A percentile compares a stretch with the other conserved stretches of the same genome.
These are phyloP conservation scores for Coelastrella sp. DNA, from an alignment of 139 green algal genomes.

Conservation along the genomic window DNA sequence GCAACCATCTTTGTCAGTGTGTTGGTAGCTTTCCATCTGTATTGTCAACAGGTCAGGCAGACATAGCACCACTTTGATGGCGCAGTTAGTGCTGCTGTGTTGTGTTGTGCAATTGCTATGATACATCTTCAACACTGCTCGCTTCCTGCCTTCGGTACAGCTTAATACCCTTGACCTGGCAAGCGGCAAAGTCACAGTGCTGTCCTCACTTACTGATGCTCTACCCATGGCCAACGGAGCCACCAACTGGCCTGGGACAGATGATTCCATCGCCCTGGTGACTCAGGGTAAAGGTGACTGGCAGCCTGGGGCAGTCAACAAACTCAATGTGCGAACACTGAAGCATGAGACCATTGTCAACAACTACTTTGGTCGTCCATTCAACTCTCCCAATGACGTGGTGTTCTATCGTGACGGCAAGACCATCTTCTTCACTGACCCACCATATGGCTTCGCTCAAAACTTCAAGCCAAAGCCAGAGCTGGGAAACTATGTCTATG, in stretches of 20 bases:
- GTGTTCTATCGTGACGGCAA: slow-evolving; percentile 23
- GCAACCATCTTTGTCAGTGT: too few relatives aligned
- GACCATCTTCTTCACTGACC: slow-evolving; percentile 45
- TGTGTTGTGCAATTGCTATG: not conserved
- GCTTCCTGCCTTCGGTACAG: not conserved
- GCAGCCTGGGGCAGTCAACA: slow-evolving; percentile 28
- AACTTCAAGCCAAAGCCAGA: slow-evolving; percentile 43
- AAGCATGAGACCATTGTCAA: slow-evolving; percentile 29
- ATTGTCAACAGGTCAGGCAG: too few relatives aligned
- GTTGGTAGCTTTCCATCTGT: too few relatives aligned
- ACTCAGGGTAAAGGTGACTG: slow-evolving; percentile 18
- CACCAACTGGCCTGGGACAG: slow-evolving; percentile 3
- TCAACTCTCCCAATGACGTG: slow-evolving; percentile 43
- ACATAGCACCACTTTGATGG: too few relatives aligned
- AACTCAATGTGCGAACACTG: slow-evolving; percentile 31
- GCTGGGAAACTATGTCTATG: slow-evolving; percentile 39
- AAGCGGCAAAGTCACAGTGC: slow-evolving; percentile 4
- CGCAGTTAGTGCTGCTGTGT: too few relatives aligned
- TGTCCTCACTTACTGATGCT: not conserved
- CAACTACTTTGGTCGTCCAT: slow-evolving; percentile 44
- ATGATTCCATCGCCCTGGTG: slow-evolving; percentile 12
- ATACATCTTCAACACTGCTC: not conserved
- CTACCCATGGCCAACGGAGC: slow-evolving; percentile 40
- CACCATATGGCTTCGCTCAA: slow-evolving; percentile 41
- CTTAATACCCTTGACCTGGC: slow-evolving; percentile 28